Conservation (phyloP, 2,329 filamentous ascomycete species). For the Pseudogymnoascus destructans region DNA sequence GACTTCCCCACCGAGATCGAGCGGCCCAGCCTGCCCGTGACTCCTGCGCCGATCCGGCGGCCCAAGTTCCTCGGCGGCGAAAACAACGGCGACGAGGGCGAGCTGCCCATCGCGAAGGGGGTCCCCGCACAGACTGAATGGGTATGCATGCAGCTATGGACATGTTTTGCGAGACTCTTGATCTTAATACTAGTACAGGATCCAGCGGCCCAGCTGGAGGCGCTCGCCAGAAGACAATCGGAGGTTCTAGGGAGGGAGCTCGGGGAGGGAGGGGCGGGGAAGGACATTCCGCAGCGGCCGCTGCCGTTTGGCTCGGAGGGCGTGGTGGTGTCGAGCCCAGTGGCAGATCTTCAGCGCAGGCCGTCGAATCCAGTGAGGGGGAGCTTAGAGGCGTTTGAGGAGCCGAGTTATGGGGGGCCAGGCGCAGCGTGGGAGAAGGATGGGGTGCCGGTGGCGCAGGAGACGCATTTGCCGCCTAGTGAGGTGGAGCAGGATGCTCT, state of each 20-base stretch:
- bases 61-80: constrained; percentile 47
- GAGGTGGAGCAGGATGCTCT: constrained; percentile 25
- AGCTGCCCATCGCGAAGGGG: constrained; percentile 63
- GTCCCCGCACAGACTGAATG: constrained; percentile 82
- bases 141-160: constrained; percentile 60
- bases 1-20: constrained; percentile 78
- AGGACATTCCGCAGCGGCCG: constrained; percentile 35
- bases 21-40: constrained; percentile 79
- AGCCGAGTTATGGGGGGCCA: neutral
- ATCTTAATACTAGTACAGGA: constrained; percentile 44
- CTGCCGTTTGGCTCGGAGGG: constrained; percentile 42
- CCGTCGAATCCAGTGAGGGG: neutral
- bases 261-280: constrained; percentile 27
- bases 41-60: constrained; percentile 65
- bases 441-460: constrained; percentile 30
- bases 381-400: neutral
- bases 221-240: constrained; percentile 53
- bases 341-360: neutral
- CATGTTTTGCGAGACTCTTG: constrained; percentile 31
- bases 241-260: constrained; percentile 45
- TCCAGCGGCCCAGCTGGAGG: constrained; percentile 55
- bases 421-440: constrained; percentile 38
- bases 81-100: constrained; percentile 35
- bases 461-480: constrained; percentile 23
- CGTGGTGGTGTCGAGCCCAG: constrained; percentile 29